phyloP scores from a whole-genome alignment of 306 rosid genomes.

The Acacia acuminata region DNA sequence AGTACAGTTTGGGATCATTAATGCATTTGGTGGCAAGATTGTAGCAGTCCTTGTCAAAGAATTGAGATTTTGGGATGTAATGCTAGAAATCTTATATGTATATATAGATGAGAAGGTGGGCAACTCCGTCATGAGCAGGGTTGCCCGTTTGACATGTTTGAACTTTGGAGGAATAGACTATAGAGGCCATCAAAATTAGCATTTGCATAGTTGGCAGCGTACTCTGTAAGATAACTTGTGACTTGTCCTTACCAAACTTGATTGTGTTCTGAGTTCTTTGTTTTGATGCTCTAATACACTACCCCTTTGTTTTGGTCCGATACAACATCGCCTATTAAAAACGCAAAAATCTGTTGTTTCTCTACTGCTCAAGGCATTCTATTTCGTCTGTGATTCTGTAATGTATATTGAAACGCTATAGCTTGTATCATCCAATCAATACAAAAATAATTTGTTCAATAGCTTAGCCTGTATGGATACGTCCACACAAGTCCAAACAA shows the following conservation, averaged over 20 bases:
- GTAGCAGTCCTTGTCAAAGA: neutral
- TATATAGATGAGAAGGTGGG: neutral
- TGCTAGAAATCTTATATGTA: neutral
- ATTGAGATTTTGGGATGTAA: neutral
- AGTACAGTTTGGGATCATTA: neutral
- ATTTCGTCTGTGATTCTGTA: neutral
- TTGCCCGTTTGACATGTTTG: neutral
- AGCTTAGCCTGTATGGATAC: no score
- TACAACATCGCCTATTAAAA: neutral
- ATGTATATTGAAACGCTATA: neutral
- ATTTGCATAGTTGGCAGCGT: neutral
- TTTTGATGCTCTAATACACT: neutral
- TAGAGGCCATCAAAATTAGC: neutral
- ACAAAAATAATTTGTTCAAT: no score
- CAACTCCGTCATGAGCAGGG: neutral
- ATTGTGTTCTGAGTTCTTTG: neutral
- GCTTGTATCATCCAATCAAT: neutral
- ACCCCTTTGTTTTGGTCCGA: neutral
- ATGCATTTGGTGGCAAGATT: neutral
- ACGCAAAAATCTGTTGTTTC: neutral
- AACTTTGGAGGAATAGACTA: neutral
- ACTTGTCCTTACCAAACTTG: neutral
- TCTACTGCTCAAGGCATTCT: neutral
- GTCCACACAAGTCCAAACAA: fast-evolving
- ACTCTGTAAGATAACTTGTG: no score